Evolutionary conservation across 192 early-diverging fungal species (phyloP).

Genomic region (Chytriomyces sp.): DNA sequence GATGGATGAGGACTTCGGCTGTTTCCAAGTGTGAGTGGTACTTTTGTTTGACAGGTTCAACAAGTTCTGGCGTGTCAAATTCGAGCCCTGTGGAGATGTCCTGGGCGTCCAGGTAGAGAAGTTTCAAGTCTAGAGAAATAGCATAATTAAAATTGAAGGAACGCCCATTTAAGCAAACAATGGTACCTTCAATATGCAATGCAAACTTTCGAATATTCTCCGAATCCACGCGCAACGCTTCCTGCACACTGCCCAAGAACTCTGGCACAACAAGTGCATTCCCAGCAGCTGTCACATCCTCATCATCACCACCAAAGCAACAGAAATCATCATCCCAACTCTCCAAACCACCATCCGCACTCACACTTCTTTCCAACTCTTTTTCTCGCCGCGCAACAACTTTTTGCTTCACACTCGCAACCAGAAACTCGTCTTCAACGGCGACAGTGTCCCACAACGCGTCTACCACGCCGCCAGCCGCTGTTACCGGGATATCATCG

Average conservation of each 20-base stretch:
- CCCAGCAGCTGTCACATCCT: background rate
- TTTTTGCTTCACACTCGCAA: slow-evolving; percentile 31
- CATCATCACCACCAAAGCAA: slow-evolving; percentile 16
- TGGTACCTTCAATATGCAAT: slow-evolving; percentile 49
- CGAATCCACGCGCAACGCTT: slow-evolving; percentile 35
- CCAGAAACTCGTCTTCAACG: slow-evolving; percentile 21
- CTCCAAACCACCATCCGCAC: slow-evolving; percentile 35
- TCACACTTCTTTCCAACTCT: slow-evolving; percentile 36
- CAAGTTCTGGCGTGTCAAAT: background rate
- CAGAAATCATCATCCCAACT: slow-evolving; percentile 55
- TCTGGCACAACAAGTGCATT: slow-evolving; percentile 36
- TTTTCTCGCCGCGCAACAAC: slow-evolving; percentile 23
- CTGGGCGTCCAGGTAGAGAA: slow-evolving; percentile 36
- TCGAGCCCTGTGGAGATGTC: slow-evolving; percentile 42
- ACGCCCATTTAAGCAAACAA: background rate
- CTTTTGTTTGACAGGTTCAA: slow-evolving; percentile 10
- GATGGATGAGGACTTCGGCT: slow-evolving; percentile 40
- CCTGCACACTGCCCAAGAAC: slow-evolving; percentile 34
- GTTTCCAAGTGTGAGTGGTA: slow-evolving; percentile 29
- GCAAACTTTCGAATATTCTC: slow-evolving; percentile 47
- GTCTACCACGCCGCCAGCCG: slow-evolving; percentile 33
- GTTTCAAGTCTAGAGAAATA: slow-evolving; percentile 42
- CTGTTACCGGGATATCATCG: slow-evolving; percentile 9
- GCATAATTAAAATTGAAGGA: background rate
- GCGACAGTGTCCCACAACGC: slow-evolving; percentile 15